These are phyloP conservation scores for Aspergillus wentii DNA, from an alignment of 495 filamentous ascomycete genomes.

Conservation along the genomic window DNA sequence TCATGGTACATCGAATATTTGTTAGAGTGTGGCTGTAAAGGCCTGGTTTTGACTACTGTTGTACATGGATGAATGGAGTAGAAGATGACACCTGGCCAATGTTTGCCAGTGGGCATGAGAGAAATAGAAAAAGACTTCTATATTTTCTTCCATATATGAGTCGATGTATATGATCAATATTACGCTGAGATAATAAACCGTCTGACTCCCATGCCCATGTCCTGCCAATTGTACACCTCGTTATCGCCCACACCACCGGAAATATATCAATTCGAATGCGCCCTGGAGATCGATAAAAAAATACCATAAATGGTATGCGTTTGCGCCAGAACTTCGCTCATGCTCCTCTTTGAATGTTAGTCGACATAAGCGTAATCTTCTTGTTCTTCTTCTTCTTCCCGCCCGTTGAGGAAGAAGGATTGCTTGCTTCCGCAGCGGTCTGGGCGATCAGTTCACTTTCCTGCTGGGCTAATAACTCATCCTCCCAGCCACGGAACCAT, in stretches of 20 bases:
- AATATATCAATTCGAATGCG: not conserved
- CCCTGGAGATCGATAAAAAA: not conserved
- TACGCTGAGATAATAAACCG: too few species aligned
- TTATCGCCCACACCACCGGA: not conserved
- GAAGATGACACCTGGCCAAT: too few species aligned
- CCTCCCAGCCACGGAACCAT: conserved; percentile 76
- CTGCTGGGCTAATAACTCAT: conserved; percentile 53
- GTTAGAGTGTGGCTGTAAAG: too few species aligned
- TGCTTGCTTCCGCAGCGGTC: conserved; percentile 22
- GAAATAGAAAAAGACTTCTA: too few species aligned
- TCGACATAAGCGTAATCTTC: conserved; percentile 94
- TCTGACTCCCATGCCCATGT: not conserved
- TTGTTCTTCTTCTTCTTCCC: conserved; percentile 84
- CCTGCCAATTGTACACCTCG: too few species aligned
- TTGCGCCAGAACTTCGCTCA: conserved; percentile 19
- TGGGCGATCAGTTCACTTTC: conserved; percentile 37
- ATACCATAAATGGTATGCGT: not conserved
- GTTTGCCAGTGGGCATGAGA: too few species aligned
- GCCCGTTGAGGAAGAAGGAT: conserved; percentile 15
- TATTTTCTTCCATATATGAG: too few species aligned
- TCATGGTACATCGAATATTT: too few species aligned
- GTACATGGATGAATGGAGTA: too few species aligned
- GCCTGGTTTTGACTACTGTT: too few species aligned
- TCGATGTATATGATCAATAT: too few species aligned
- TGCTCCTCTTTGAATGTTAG: conserved; percentile 65